Base-by-base conservation (phyloP, 1,284 basidiomycete genomes). In the Lentinus polychrous region DNA sequence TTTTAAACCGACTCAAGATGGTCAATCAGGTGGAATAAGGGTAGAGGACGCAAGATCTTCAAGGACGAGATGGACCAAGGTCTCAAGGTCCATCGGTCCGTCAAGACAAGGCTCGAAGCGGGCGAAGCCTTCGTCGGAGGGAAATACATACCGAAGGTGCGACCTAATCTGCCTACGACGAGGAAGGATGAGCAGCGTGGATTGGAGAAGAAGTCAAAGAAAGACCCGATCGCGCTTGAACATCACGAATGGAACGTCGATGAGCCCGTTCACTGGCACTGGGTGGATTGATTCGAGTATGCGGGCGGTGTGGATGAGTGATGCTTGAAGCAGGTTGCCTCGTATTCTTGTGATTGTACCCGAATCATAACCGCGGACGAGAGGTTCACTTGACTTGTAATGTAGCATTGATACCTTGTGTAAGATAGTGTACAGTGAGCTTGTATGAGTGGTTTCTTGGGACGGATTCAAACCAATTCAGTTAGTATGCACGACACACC, bases 101-200 rank as follows among this genome's bases (percentile, higher is more conserved):
- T 58, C 22, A 57, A 54, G 49, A 58, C 54, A 24, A 52, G 57
- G 8, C 49, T 58, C 35, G 54, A 57, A 43, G 52, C 53, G n/a
- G 47, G 43, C 1, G 24, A 34, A 27, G 31, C 24, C 20, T 40
- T 46, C 22, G 42, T 43, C 42, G 45, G 43, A 11, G 43, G 49
- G 20, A 32, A 41, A 23, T 58, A 58, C 42, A 40, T 49, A 11
- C 55, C 57, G 22, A 50, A 52, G 24, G 50, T 54, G 6, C 42
- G 55, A 11, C 54, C 54, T n/a, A 47, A 49, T 35, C 37, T 54
- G 14, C 36, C 20, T 24, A 27, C 27, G 27, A 27, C 27, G 27
- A 23, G 31, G 35, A 37, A 5, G n/a, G 46, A 14, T 17, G 17
- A 36, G 22, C 14, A 22, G 5, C 14, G 37, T 22, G 48, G n/a